Conservation (phyloP, 371 early-diverging fungal genomes). For the Mortierella sp. region DNA sequence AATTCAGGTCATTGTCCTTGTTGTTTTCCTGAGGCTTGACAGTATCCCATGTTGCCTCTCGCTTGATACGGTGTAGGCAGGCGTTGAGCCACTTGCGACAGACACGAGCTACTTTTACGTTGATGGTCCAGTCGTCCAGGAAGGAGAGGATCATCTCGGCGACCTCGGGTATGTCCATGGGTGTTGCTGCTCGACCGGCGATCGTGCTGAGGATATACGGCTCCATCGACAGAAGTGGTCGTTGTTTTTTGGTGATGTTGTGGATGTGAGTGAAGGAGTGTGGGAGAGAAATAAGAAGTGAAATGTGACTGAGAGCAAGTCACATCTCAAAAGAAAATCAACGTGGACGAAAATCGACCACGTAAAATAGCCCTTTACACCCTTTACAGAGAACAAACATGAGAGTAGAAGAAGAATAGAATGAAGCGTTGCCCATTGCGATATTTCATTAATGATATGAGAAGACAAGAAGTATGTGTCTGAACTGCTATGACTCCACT, state of each 20-base stretch:
- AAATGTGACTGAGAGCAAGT: not conserved
- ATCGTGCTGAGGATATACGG: not conserved
- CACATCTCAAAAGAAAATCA: not conserved
- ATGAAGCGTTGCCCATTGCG: not conserved
- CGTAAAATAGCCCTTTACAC: not conserved
- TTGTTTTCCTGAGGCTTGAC: not conserved
- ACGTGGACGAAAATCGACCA: not conserved
- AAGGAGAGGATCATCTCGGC: not conserved
- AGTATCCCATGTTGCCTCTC: slow-evolving; percentile 4
- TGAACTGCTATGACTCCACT: not conserved
- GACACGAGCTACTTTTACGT: not conserved
- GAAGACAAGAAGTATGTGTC: not conserved
- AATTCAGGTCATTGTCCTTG: not conserved
- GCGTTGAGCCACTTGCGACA: not conserved
- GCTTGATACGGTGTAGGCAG: not conserved
- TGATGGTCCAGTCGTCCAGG: not conserved
- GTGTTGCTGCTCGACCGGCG: not conserved
- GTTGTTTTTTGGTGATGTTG: not conserved
- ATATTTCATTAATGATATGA: not conserved
- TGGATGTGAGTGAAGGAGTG: not conserved
- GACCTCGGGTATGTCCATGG: slow-evolving; percentile 2
- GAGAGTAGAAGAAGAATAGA: not conserved
- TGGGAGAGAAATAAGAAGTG: too few species aligned
- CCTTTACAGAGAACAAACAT: too few species aligned
- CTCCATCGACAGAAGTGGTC: not conserved